These are phyloP conservation scores for Botrytis tulipae DNA, from an alignment of 2,329 filamentous ascomycete species.

Conservation along the genomic window DNA sequence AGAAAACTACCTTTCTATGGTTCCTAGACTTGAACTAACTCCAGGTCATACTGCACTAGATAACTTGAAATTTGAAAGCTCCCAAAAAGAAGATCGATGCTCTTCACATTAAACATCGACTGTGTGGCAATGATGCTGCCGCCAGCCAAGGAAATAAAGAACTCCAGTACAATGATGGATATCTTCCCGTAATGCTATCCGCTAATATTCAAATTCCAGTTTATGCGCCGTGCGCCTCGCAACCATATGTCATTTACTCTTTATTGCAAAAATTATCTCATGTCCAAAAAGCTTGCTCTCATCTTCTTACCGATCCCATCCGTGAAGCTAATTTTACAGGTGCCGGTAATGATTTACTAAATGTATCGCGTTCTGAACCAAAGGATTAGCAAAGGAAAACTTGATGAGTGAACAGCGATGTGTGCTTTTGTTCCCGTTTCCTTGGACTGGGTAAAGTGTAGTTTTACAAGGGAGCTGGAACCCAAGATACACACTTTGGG, in stretches of 20 bases:
- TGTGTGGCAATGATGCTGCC: neutral
- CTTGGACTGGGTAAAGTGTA: slow-evolving; percentile 17
- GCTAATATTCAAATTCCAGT: slow-evolving; percentile 12
- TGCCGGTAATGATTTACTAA: slow-evolving; percentile 39
- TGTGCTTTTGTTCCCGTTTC: neutral
- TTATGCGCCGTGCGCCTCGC: slow-evolving; percentile 18
- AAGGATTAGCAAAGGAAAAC: neutral
- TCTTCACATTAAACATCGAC: neutral
- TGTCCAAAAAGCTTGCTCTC: slow-evolving; percentile 17
- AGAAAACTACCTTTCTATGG: neutral
- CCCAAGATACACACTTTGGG: neutral
- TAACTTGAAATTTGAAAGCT: neutral
- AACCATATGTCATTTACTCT: neutral
- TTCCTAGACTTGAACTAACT: neutral
- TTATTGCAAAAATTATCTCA: neutral
- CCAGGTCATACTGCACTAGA: neutral
- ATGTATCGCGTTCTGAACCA: slow-evolving; percentile 35
- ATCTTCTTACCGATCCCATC: slow-evolving; percentile 39
- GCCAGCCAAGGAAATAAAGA: slow-evolving; percentile 1
- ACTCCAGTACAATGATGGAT: slow-evolving; percentile 10
- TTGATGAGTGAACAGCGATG: neutral
- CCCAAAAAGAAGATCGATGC: neutral
- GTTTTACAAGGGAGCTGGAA: neutral
- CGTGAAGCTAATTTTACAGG: slow-evolving; percentile 37
- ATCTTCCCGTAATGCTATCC: slow-evolving; percentile 19